Conservation (phyloP, 768 basidiomycete species). For the Tylopilus sp. region DNA sequence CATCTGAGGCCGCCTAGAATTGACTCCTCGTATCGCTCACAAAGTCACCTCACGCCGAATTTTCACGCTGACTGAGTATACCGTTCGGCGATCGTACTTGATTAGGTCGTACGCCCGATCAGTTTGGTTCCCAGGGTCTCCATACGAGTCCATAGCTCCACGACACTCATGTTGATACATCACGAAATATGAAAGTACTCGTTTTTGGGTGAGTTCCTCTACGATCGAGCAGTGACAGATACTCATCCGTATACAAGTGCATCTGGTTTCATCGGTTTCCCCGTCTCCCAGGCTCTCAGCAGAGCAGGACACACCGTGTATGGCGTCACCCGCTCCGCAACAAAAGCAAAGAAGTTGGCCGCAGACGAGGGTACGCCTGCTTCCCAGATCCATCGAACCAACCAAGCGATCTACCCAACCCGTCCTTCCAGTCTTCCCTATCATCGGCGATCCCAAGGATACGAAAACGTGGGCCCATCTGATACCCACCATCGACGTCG, state of each 20-base stretch:
- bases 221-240: background rate
- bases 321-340: conserved; percentile 29
- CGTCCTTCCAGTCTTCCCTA: conserved; percentile 21
- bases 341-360: conserved; percentile 21
- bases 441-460: conserved; percentile 17
- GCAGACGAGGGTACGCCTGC: conserved; percentile 26
- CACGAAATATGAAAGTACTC: conserved; percentile 12
- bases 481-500: conserved; percentile 19
- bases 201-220: conserved; percentile 11
- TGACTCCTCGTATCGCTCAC: too few relatives aligned
- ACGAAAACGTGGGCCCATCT: conserved; percentile 14
- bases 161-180: background rate
- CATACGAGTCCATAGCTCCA: too few relatives aligned
- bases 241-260: conserved; percentile 17
- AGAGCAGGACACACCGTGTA: conserved; percentile 35
- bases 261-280: conserved; percentile 31
- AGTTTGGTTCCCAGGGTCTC: background rate
- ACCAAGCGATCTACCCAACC: too few relatives aligned
- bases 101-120: too few relatives aligned
- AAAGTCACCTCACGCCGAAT: too few relatives aligned
- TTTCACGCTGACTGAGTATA: too few relatives aligned
- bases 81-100: too few relatives aligned
- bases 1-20: too few relatives aligned
- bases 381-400: too few relatives aligned
- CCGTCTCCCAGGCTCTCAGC: conserved; percentile 33